Evolutionary conservation across 2,329 filamentous ascomycete genomes (phyloP).

Genomic region (Talaromyces sp.): DNA sequence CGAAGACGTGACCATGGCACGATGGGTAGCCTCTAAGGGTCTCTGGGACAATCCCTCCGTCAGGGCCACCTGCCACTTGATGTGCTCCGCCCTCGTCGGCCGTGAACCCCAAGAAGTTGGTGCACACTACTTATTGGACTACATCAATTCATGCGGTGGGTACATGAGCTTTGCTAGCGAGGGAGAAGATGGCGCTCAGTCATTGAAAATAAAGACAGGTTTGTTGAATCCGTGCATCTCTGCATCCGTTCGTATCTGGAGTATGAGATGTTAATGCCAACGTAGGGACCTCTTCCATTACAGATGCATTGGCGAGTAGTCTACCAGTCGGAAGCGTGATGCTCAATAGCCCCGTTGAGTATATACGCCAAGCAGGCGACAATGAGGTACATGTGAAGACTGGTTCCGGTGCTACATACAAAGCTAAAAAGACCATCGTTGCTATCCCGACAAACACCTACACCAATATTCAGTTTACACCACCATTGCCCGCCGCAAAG

Average conservation of each 20-base stretch:
- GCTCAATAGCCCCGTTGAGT: not conserved
- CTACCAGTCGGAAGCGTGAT: not conserved
- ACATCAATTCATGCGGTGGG: not conserved
- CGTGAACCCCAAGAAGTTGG: not conserved
- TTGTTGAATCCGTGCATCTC: not conserved
- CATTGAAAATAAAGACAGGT: not conserved
- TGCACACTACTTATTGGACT: not conserved
- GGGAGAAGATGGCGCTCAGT: not conserved
- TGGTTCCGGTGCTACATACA: not conserved
- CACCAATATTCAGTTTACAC: not conserved
- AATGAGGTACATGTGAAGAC: not conserved
- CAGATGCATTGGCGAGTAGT: not conserved
- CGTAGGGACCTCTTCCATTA: not conserved
- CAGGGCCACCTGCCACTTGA: not conserved
- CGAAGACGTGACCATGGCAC: too few species aligned
- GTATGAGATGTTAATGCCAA: too few species aligned
- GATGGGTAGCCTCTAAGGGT: too few species aligned
- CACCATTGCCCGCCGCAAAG: not conserved
- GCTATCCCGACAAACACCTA: not conserved
- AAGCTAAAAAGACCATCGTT: not conserved
- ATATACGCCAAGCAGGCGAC: not conserved
- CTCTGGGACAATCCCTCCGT: too few species aligned
- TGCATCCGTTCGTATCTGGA: too few species aligned
- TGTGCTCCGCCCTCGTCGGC: not conserved
- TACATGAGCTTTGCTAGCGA: not conserved